Percentiles rank a stretch among this genome's conserved stretches.
These are phyloP conservation scores for Themeda triandra DNA, from an alignment of 176 grass and related monocot species.

Conservation along the genomic window DNA sequence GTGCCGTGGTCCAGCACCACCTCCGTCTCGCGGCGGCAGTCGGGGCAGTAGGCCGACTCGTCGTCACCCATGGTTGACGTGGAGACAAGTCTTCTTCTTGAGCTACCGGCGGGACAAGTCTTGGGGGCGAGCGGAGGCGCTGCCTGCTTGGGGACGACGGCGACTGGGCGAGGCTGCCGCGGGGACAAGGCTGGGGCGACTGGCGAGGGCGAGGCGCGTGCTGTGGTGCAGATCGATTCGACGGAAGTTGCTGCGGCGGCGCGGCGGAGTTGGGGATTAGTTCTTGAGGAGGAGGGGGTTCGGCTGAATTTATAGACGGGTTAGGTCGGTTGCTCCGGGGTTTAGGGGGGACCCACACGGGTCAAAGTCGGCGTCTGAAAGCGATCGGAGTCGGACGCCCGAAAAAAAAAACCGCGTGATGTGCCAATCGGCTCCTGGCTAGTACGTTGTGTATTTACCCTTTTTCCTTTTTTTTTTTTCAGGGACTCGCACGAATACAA, in stretches of 20 bases:
- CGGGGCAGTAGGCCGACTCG: conserved; percentile 34
- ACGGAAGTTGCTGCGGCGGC: neutral
- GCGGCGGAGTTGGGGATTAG: neutral
- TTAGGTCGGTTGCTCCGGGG: neutral
- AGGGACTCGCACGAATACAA: too few species aligned
- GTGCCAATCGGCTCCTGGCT: too few species aligned
- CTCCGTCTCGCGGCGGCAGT: conserved; percentile 43
- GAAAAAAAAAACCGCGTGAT: neutral
- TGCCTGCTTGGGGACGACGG: neutral
- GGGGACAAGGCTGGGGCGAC: neutral
- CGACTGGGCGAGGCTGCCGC: neutral
- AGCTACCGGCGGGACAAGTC: neutral
- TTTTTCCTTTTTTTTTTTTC: too few species aligned
- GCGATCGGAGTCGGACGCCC: neutral
- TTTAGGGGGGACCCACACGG: neutral
- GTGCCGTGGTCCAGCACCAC: conserved; percentile 49
- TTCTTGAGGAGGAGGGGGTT: neutral
- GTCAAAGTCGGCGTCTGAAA: neutral
- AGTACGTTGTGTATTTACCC: too few species aligned
- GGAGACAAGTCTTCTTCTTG: neutral
- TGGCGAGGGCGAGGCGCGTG: too few species aligned
- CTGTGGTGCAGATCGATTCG: neutral
- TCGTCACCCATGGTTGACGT: neutral
- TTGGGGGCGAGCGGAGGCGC: conserved; percentile 28
- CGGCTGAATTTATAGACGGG: conserved; percentile 27